Conservation (phyloP, 2,329 filamentous ascomycete species). For the Epichloe gansuensis region DNA sequence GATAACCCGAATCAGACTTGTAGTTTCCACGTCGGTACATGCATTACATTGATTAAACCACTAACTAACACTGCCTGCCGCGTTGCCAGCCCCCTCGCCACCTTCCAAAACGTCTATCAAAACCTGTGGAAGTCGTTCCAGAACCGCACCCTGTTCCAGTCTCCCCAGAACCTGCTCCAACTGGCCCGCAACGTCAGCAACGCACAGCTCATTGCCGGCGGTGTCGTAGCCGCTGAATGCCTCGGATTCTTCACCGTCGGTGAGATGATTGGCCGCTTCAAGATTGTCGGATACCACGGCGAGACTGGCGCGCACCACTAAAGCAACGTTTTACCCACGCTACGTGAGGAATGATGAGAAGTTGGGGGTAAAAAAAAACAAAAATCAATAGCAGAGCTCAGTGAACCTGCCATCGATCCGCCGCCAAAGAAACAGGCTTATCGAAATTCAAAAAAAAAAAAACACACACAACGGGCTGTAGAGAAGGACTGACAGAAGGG, state of each 20-base stretch:
- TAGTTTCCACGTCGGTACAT: no score
- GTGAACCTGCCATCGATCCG: not conserved
- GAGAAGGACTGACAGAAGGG: slow-evolving; percentile 5
- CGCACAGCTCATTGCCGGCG: slow-evolving; percentile 57
- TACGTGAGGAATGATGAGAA: not conserved
- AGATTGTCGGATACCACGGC: slow-evolving; percentile 86
- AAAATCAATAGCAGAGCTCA: not conserved
- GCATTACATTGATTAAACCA: not conserved
- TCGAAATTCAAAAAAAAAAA: not conserved
- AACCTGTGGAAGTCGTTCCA: slow-evolving; percentile 56
- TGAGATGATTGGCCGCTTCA: slow-evolving; percentile 91
- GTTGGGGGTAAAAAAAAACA: no score
- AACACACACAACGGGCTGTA: not conserved
- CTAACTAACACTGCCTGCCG: slow-evolving; percentile 3
- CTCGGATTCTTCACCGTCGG: slow-evolving; percentile 96
- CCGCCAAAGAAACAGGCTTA: not conserved
- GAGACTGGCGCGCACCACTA: slow-evolving; percentile 50
- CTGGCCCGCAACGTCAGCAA: slow-evolving; percentile 55
- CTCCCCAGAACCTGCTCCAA: slow-evolving; percentile 43
- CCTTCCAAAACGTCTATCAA: slow-evolving; percentile 80
- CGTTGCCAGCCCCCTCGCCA: slow-evolving; percentile 51
- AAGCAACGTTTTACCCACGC: slow-evolving; percentile 10
- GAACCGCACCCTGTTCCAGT: slow-evolving; percentile 46
- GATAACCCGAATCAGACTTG: not conserved
- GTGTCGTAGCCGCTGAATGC: slow-evolving; percentile 72